phyloP scores from a whole-genome alignment of 495 filamentous ascomycete genomes.

The Podospora sp. region DNA sequence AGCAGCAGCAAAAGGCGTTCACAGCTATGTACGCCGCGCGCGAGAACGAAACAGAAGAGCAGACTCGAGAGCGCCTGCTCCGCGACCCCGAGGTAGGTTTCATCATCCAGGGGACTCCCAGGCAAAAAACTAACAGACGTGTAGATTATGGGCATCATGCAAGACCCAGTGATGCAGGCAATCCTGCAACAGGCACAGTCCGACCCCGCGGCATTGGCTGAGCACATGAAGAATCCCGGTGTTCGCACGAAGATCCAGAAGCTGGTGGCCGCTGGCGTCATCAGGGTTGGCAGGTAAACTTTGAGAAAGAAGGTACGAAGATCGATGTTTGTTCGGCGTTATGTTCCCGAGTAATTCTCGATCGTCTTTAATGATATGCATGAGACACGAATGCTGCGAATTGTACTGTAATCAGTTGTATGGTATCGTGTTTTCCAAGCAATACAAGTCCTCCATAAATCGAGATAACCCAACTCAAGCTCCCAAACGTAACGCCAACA shows the following conservation, averaged over 20 bases:
- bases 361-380: constrained; percentile 26
- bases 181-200: constrained; percentile 95
- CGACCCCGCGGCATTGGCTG: constrained; percentile 86
- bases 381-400: constrained; percentile 18
- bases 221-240: constrained; percentile 92
- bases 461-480: background rate
- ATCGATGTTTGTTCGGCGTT: background rate
- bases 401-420: constrained; percentile 9
- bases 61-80: constrained; percentile 89
- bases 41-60: constrained; percentile 94
- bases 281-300: constrained; percentile 67
- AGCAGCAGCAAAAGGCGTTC: constrained; percentile 93
- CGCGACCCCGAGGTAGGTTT: constrained; percentile 85
- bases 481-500: background rate
- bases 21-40: constrained; percentile 83
- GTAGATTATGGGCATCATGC: constrained; percentile 85
- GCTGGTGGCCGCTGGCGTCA: constrained; percentile 88
- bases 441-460: background rate
- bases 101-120: background rate
- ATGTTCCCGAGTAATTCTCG: background rate
- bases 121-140: constrained; percentile 35
- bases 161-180: constrained; percentile 96
- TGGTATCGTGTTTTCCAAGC: background rate
- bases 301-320: background rate
- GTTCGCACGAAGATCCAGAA: constrained; percentile 89